phyloP scores from a whole-genome alignment of 2,329 filamentous ascomycete genomes.

The Alternaria ethzedia region DNA sequence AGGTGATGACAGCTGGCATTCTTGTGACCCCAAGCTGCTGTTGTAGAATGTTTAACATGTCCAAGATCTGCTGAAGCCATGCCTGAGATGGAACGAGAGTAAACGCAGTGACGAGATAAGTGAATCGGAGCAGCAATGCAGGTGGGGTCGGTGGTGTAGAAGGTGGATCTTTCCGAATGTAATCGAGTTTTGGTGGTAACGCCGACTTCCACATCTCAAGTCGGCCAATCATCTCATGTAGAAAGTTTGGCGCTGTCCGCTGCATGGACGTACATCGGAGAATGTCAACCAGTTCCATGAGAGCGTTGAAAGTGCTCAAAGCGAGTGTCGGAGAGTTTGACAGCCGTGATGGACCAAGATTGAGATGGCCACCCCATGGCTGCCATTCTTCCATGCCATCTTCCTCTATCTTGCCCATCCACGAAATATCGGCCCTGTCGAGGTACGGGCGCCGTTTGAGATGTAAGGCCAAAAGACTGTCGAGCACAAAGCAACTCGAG shows the following conservation, averaged over 20 bases:
- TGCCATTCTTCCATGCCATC: slow-evolving; percentile 77
- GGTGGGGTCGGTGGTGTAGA: slow-evolving; percentile 30
- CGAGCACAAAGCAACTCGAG: slow-evolving; percentile 67
- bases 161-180: slow-evolving; percentile 26
- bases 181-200: slow-evolving; percentile 31
- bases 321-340: slow-evolving; percentile 47
- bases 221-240: slow-evolving; percentile 46
- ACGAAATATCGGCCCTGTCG: slow-evolving; percentile 54
- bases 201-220: slow-evolving; percentile 48
- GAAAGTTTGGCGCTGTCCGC: slow-evolving; percentile 28
- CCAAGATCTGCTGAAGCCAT: slow-evolving; percentile 24
- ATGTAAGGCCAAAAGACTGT: slow-evolving; percentile 62
- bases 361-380: slow-evolving; percentile 66
- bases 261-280: slow-evolving; percentile 19
- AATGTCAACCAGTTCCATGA: slow-evolving; percentile 47
- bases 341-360: slow-evolving; percentile 25
- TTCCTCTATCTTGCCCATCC: slow-evolving; percentile 61
- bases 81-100: slow-evolving; percentile 27
- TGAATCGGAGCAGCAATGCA: slow-evolving; percentile 35
- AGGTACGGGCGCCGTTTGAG: slow-evolving; percentile 60
- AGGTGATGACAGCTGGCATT: slow-evolving; percentile 33
- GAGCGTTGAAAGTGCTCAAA: slow-evolving; percentile 61
- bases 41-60: slow-evolving; percentile 27
- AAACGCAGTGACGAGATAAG: slow-evolving; percentile 31
- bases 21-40: slow-evolving; percentile 29